These are phyloP conservation scores for Pseudocercospora macadamiae DNA, from an alignment of 2,329 filamentous ascomycete species.

Conservation along the genomic window DNA sequence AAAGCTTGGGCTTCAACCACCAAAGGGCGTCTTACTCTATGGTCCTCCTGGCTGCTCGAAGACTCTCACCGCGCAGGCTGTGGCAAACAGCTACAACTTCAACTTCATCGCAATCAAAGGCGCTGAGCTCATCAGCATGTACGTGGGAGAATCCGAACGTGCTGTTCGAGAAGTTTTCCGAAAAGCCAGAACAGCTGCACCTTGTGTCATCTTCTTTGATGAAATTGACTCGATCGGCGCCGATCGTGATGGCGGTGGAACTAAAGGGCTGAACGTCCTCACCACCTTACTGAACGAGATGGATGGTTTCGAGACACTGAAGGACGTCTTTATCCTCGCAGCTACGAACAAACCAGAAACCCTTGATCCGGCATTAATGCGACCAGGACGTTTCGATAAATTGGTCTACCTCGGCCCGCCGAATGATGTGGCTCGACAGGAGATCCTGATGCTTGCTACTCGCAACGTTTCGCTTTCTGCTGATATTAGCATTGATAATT, in stretches of 20 bases:
- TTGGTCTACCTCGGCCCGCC: conserved; percentile 86
- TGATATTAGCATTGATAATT: conserved; percentile 66
- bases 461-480: conserved; percentile 60
- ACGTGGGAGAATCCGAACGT: conserved; percentile 91
- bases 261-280: conserved; percentile 74
- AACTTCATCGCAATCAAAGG: conserved; percentile 96
- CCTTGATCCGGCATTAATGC: conserved; percentile 81
- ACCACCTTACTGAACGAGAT: conserved; percentile 91
- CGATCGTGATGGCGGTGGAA: conserved; percentile 55
- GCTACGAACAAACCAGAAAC: conserved; percentile 89
- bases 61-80: conserved; percentile 86
- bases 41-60: conserved; percentile 95
- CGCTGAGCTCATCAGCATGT: conserved; percentile 92
- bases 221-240: conserved; percentile 85
- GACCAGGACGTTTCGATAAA: conserved; percentile 82
- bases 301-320: conserved; percentile 87
- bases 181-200: conserved; percentile 80
- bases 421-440: conserved; percentile 69
- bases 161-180: conserved; percentile 83
- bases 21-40: conserved; percentile 85
- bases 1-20: conserved; percentile 59
- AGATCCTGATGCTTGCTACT: conserved; percentile 73
- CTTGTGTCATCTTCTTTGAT: conserved; percentile 95
- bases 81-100: conserved; percentile 85
- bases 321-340: conserved; percentile 82